These are phyloP conservation scores for Conticribra weissflogii DNA, from an alignment of 108 stramenopile genomes.

Conservation along the genomic window DNA sequence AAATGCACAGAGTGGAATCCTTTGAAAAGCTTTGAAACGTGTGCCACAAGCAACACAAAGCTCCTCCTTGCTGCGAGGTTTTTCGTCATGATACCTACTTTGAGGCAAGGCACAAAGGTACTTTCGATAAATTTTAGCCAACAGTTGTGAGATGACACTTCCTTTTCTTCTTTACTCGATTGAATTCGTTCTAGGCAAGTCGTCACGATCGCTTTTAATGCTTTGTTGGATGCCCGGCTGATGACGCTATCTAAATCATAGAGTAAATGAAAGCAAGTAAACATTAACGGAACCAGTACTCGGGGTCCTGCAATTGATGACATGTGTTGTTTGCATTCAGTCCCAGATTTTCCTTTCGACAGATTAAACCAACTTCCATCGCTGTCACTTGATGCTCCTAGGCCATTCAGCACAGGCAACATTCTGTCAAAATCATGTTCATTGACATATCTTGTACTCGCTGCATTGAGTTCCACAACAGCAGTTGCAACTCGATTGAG, in stretches of 20 bases:
- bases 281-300: slow-evolving; percentile 64
- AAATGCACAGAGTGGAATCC: slow-evolving; percentile 54
- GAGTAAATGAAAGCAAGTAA: slow-evolving; percentile 72
- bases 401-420: slow-evolving; percentile 66
- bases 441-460: slow-evolving; percentile 68
- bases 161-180: slow-evolving; percentile 10
- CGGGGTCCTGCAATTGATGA: slow-evolving; percentile 30
- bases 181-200: slow-evolving; percentile 43
- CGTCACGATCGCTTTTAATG: slow-evolving; percentile 64
- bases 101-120: slow-evolving; percentile 57
- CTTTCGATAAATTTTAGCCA: slow-evolving; percentile 79
- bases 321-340: not conserved
- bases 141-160: slow-evolving; percentile 15
- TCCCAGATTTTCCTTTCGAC: slow-evolving; percentile 12
- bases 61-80: slow-evolving; percentile 51
- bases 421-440: slow-evolving; percentile 81
- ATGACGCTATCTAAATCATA: slow-evolving; percentile 80
- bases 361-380: slow-evolving; percentile 51
- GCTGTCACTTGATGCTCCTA: slow-evolving; percentile 39
- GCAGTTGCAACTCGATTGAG: slow-evolving; percentile 36
- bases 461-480: slow-evolving; percentile 55
- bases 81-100: slow-evolving; percentile 60
- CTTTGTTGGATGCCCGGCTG: slow-evolving; percentile 68
- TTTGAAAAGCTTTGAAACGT: slow-evolving; percentile 55
- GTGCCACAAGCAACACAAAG: slow-evolving; percentile 69